These are phyloP conservation scores for Yamadazyma nakazawae DNA, from an alignment of 805 yeast genomes.

Conservation along the genomic window DNA sequence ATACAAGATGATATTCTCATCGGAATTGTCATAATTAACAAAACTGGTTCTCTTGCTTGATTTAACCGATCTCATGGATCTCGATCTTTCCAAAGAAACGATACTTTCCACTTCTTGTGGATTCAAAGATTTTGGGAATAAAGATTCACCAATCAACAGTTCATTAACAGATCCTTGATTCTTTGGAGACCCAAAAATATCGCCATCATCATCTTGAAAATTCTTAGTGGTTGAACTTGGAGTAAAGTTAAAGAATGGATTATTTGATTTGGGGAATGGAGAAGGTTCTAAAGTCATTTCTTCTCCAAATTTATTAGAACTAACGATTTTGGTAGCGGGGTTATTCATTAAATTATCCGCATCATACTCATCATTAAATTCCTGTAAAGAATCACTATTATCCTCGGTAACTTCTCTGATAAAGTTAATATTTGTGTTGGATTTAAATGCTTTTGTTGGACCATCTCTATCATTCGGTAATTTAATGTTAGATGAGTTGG, in stretches of 20 bases:
- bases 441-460: constrained; percentile 11
- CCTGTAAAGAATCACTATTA: constrained; percentile 13
- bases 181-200: constrained; percentile 31
- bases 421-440: constrained; percentile 20
- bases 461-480: constrained; percentile 11
- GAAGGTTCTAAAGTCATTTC: constrained; percentile 26
- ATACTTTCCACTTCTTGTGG: constrained; percentile 72
- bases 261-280: constrained; percentile 17
- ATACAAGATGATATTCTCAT: constrained; percentile 36
- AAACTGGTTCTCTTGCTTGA: constrained; percentile 36
- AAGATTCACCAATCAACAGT: constrained; percentile 44
- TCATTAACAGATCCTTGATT: constrained; percentile 8
- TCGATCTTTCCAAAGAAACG: constrained; percentile 64
- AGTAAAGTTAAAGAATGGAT: constrained; percentile 11
- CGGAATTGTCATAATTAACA: constrained; percentile 39
- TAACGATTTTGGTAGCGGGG: constrained; percentile 24
- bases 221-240: neutral
- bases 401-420: constrained; percentile 30
- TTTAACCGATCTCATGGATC: constrained; percentile 53
- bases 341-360: constrained; percentile 19
- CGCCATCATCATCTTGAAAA: constrained; percentile 5
- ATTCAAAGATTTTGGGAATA: constrained; percentile 69
- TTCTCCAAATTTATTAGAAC: constrained; percentile 20
- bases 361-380: constrained; percentile 17
- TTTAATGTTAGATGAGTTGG: constrained; percentile 9